These are phyloP conservation scores for Elsinoe australis DNA, from an alignment of 2,329 filamentous ascomycete species.

Conservation along the genomic window DNA sequence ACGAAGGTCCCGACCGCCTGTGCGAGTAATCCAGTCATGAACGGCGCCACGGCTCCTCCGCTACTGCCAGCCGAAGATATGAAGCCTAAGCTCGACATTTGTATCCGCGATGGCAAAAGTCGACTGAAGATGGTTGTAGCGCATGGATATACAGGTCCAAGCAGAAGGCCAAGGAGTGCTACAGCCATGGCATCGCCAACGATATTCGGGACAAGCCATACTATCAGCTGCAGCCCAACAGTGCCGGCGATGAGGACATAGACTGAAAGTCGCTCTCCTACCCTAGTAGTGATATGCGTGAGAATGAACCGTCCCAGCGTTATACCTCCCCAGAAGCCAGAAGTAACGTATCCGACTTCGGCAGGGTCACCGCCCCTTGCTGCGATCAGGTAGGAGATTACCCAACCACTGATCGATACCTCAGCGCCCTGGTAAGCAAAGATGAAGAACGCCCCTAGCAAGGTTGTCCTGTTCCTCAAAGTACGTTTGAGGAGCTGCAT, in stretches of 20 bases:
- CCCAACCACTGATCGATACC: slow-evolving; percentile 77
- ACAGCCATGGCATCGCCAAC: slow-evolving; percentile 47
- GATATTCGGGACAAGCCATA: slow-evolving; percentile 72
- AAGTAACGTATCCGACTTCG: slow-evolving; percentile 70
- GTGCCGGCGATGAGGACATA: slow-evolving; percentile 55
- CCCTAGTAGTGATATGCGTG: slow-evolving; percentile 54
- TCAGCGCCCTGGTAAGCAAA: slow-evolving; percentile 82
- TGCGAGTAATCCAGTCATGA: slow-evolving; percentile 57
- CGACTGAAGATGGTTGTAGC: slow-evolving; percentile 57
- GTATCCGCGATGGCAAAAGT: slow-evolving; percentile 51
- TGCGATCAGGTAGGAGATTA: slow-evolving; percentile 74
- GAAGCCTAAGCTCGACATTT: slow-evolving; percentile 57
- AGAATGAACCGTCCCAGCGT: slow-evolving; percentile 55
- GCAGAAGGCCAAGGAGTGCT: slow-evolving; percentile 59
- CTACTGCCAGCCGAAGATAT: slow-evolving; percentile 63
- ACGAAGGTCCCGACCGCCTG: slow-evolving; percentile 57
- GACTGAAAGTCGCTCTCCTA: slow-evolving; percentile 66
- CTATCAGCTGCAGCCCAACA: slow-evolving; percentile 62
- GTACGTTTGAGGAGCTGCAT: slow-evolving; percentile 45
- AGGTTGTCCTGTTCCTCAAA: slow-evolving; percentile 50
- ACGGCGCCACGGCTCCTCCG: slow-evolving; percentile 60
- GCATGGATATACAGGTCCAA: slow-evolving; percentile 75
- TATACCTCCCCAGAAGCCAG: slow-evolving; percentile 54
- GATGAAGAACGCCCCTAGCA: slow-evolving; percentile 72
- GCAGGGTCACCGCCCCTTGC: slow-evolving; percentile 61